Evolutionary conservation across 306 rosid species (phyloP).

Genomic region (Dryas alaskensis): DNA sequence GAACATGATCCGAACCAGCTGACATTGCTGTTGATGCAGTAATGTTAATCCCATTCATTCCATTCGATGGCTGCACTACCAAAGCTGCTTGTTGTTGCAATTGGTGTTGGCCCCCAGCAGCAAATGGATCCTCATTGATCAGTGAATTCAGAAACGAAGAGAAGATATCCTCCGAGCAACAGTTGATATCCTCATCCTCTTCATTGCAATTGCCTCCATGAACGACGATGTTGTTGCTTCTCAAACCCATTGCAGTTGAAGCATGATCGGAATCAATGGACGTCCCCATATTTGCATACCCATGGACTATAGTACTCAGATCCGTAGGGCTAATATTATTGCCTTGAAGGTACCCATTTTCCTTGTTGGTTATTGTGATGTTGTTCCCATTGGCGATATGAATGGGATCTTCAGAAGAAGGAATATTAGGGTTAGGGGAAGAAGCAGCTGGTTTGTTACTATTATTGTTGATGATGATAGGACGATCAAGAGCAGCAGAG

Average conservation of each 20-base stretch:
- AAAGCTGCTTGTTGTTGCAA: neutral
- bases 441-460: neutral
- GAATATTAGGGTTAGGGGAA: conserved; percentile 11
- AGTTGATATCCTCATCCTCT: conserved; percentile 35
- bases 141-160: conserved; percentile 72
- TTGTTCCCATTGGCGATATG: neutral
- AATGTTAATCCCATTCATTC: conserved; percentile 2
- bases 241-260: conserved; percentile 9
- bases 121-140: conserved; percentile 67
- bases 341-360: neutral
- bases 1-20: neutral
- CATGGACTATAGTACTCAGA: neutral
- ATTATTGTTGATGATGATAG: neutral
- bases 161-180: conserved; percentile 57
- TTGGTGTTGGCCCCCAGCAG: conserved; percentile 32
- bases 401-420: neutral
- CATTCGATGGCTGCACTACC: too few species aligned
- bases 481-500: neutral
- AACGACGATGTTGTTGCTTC: neutral
- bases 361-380: neutral
- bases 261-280: neutral
- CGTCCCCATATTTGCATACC: conserved; percentile 13
- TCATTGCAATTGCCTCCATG: neutral
- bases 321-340: neutral
- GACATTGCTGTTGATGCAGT: too few species aligned